Conservation (phyloP, 352 stramenopile species). For the Phytophthora kernoviae region DNA sequence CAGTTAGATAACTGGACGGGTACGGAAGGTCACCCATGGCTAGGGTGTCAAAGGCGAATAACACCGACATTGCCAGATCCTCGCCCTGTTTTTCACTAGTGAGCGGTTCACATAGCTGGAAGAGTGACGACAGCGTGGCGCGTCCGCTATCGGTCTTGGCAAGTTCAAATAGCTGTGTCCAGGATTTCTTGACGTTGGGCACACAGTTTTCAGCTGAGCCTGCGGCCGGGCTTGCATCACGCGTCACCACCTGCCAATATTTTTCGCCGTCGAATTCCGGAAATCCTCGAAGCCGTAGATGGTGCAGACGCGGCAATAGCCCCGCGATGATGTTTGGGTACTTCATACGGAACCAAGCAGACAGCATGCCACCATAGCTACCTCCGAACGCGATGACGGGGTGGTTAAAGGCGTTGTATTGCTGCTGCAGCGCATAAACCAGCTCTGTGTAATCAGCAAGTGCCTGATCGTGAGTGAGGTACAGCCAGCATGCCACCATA, state of each 20-base stretch:
- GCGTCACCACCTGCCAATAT: constrained; percentile 88
- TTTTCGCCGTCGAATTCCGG: constrained; percentile 62
- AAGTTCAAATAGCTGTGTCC: constrained; percentile 75
- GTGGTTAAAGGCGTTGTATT: constrained; percentile 71
- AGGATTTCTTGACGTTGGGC: constrained; percentile 83
- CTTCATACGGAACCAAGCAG: constrained; percentile 95
- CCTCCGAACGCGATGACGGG: constrained; percentile 95
- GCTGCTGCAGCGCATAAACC: constrained; percentile 82
- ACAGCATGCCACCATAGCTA: constrained; percentile 96
- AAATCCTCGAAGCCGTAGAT: constrained; percentile 91
- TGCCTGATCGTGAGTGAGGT: constrained; percentile 91
- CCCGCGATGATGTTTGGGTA: constrained; percentile 93
- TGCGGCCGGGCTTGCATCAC: constrained; percentile 67
- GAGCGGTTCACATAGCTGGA: constrained; percentile 73
- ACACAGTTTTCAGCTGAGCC: constrained; percentile 81
- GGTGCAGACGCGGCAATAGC: constrained; percentile 94
- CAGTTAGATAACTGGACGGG: constrained; percentile 92
- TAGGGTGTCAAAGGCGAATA: constrained; percentile 92
- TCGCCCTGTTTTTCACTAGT: constrained; percentile 46
- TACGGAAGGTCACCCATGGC: constrained; percentile 97
- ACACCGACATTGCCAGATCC: constrained; percentile 70
- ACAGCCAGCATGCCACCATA: constrained; percentile 81
- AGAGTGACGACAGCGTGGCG: constrained; percentile 57
- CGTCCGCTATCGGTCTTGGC: constrained; percentile 64
- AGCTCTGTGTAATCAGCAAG: constrained; percentile 93